A percentile compares a stretch with the other conserved stretches of the same genome.
Conservation (phyloP, 768 basidiomycete genomes). For the Panaeolus papilionaceus region DNA sequence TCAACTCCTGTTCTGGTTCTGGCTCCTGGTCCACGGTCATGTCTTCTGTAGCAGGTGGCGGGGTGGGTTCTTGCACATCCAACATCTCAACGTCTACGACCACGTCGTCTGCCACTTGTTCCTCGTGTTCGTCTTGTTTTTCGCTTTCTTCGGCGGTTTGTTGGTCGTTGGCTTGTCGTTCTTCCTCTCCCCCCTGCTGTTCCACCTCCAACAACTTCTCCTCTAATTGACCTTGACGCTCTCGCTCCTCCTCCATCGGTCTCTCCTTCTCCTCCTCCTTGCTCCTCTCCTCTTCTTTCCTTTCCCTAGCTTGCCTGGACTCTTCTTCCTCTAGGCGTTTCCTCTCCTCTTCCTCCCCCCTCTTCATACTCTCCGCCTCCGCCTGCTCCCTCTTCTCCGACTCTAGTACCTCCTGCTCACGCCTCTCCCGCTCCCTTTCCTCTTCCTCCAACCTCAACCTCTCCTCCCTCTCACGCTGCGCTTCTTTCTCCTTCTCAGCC, state of each 20-base stretch:
- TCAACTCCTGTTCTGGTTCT: background rate
- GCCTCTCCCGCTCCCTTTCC: slow-evolving; percentile 16
- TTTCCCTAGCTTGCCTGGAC: background rate
- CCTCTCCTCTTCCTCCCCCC: slow-evolving; percentile 15
- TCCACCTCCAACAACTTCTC: background rate
- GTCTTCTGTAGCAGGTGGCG: background rate
- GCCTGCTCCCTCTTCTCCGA: background rate
- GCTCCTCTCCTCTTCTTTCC: slow-evolving; percentile 16
- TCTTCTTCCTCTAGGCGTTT: slow-evolving; percentile 12
- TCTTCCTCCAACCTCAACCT: background rate
- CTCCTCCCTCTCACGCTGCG: slow-evolving; percentile 6
- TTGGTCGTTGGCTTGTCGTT: background rate
- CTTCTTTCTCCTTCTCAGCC: background rate
- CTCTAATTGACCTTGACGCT: background rate
- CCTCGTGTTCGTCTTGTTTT: background rate
- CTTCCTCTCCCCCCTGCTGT: background rate
- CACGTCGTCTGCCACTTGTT: slow-evolving; percentile 8
- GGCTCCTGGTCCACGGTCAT: background rate
- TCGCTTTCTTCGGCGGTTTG: background rate
- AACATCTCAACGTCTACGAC: background rate
- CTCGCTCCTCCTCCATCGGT: slow-evolving; percentile 10
- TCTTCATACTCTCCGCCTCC: background rate
- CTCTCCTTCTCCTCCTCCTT: slow-evolving; percentile 16
- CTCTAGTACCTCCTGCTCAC: slow-evolving; percentile 10
- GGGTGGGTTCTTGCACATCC: slow-evolving; percentile 6